Evolutionary conservation across 495 filamentous ascomycete species (phyloP).

Genomic region (Cercophora sp.): DNA sequence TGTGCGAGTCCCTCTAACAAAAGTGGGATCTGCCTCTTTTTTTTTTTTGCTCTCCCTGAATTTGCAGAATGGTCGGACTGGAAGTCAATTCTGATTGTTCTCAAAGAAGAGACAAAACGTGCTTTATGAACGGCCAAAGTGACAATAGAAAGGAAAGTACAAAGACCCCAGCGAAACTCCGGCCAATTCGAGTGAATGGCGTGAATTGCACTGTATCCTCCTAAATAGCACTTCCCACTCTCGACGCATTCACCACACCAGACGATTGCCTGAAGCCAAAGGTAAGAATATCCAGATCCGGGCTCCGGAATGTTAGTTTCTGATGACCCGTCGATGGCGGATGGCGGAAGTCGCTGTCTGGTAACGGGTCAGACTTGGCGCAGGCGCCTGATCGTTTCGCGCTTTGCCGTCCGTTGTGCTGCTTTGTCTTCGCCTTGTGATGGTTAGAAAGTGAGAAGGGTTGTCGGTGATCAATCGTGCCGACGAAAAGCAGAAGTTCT

Average conservation of each 20-base stretch:
- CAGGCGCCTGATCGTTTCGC: too few relatives aligned
- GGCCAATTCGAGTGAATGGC: slow-evolving; percentile 27
- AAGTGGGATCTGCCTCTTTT: slow-evolving; percentile 1
- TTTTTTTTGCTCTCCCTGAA: slow-evolving; percentile 37
- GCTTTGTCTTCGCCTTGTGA: slow-evolving; percentile 10
- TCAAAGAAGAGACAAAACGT: slow-evolving; percentile 41
- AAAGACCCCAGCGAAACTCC: slow-evolving; percentile 29
- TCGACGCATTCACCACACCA: too few relatives aligned
- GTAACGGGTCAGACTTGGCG: too few relatives aligned
- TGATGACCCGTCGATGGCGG: too few relatives aligned
- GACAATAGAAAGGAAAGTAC: slow-evolving; percentile 35
- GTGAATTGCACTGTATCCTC: slow-evolving; percentile 19
- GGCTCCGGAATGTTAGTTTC: too few relatives aligned
- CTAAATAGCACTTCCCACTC: slow-evolving; percentile 27
- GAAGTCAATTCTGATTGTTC: slow-evolving; percentile 59
- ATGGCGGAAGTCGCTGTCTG: too few relatives aligned
- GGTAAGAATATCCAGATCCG: too few relatives aligned
- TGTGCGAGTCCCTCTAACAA: slow-evolving; percentile 15
- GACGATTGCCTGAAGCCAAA: too few relatives aligned
- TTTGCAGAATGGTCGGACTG: slow-evolving; percentile 39
- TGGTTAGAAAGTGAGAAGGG: not conserved
- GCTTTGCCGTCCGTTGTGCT: not conserved
- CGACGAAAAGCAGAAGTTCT: not conserved
- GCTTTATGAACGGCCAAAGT: slow-evolving; percentile 31
- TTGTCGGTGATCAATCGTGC: not conserved